Evolutionary conservation across 208 protist species (phyloP).

Genomic region (Leishmania major): DNA sequence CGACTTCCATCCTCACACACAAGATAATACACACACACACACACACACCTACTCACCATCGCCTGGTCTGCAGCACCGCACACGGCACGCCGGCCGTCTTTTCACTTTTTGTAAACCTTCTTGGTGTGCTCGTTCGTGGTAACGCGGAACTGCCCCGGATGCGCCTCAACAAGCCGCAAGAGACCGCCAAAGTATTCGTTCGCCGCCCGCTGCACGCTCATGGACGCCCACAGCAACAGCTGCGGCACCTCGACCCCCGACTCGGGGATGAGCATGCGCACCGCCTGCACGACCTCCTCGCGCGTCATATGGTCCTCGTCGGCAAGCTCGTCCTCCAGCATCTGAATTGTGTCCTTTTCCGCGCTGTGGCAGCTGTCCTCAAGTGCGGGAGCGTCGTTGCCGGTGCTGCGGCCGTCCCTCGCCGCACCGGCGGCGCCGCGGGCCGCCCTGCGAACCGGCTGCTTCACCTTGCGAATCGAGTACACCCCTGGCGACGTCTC

Average conservation of each 20-base stretch:
- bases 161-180: slow-evolving; percentile 57
- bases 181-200: slow-evolving; percentile 70
- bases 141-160: slow-evolving; percentile 57
- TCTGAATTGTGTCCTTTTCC: slow-evolving; percentile 46
- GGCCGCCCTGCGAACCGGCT: slow-evolving; percentile 2
- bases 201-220: slow-evolving; percentile 70
- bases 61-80: neutral
- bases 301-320: slow-evolving; percentile 43
- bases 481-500: slow-evolving; percentile 81
- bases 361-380: slow-evolving; percentile 10
- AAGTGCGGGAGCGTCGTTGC: neutral
- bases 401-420: neutral
- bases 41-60: neutral
- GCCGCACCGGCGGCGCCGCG: neutral
- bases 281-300: slow-evolving; percentile 42
- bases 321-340: slow-evolving; percentile 43
- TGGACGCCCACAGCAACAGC: slow-evolving; percentile 76
- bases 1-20: neutral
- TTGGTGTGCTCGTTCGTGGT: slow-evolving; percentile 50
- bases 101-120: slow-evolving; percentile 39
- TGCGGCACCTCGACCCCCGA: slow-evolving; percentile 64
- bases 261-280: slow-evolving; percentile 58
- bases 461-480: slow-evolving; percentile 59
- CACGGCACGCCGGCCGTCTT: neutral
- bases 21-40: neutral